These are phyloP conservation scores for Stentor roeselii DNA, from an alignment of 73 alveolate genomes.

Conservation along the genomic window DNA sequence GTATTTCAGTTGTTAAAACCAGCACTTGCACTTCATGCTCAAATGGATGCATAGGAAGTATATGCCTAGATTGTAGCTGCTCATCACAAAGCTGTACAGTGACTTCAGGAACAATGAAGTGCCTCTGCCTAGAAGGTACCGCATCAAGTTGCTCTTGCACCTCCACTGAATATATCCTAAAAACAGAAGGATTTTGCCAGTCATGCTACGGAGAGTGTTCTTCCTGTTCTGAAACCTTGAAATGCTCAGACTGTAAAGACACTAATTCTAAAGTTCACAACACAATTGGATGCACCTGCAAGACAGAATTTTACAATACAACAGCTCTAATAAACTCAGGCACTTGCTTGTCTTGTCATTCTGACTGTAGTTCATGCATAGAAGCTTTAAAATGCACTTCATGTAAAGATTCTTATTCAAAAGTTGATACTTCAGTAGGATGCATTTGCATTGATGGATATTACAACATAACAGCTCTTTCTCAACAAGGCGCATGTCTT, in stretches of 20 bases:
- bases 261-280: not conserved
- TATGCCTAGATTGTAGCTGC: too few species aligned
- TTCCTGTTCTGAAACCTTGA: not conserved
- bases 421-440: not conserved
- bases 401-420: not conserved
- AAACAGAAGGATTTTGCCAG: not conserved
- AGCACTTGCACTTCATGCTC: too few species aligned
- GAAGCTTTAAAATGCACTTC: not conserved
- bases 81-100: too few species aligned
- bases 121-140: too few species aligned
- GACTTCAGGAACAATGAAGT: too few species aligned
- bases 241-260: not conserved
- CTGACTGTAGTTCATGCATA: not conserved
- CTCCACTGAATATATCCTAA: too few species aligned
- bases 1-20: too few species aligned
- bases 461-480: not conserved
- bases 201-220: not conserved
- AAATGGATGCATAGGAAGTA: too few species aligned
- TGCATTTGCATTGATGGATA: not conserved
- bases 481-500: not conserved
- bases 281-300: not conserved
- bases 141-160: too few species aligned
- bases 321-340: not conserved
- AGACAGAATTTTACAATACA: not conserved
- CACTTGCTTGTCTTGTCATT: not conserved